Evolutionary conservation across 139 green algal genomes (phyloP), one percentile per base, ranked within the genome.

Genomic region (Marvania coccoides): DNA sequence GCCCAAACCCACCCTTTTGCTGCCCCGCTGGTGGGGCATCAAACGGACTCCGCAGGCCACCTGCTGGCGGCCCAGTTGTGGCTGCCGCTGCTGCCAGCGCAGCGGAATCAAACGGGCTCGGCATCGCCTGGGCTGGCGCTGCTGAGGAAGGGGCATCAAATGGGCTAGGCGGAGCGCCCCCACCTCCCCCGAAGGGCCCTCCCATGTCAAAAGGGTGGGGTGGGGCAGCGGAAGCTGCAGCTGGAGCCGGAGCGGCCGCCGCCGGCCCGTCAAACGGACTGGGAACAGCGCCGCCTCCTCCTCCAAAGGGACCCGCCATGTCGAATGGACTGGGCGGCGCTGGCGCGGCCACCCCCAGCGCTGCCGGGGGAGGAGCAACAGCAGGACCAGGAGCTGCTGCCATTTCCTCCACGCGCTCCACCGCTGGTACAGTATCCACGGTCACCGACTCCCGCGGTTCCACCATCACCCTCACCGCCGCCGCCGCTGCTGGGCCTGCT

Each of bases 271-370:
- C 42, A 19, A 56, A 47, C 30, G 66, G 28, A 24, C 28, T 48
- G 4, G 35, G 35, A 29, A 24, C 5, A 0, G 64, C 37, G 51
- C 48, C 30, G 14, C 28, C 5, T 26, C 42, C 7, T 42, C 28
- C 23, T 6, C 35, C 30, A 19, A 35, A 6, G 39, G 9, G 45
- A 45, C 33, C 35, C 24, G 31, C 19, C 24, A 23, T 23, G 61
- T 42, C 39, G 48, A 71, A 47, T 38, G 31, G 48, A 3, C 47
- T 60, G n/a, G n/a, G 63, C 58, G n/a, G 7, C 8, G 55, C 65
- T 28, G 65, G 23, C 39, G 9, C 6, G 8, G 67, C 30, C 8
- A 13, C 38, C 7, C 38, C 56, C 33, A 5, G 35, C 2, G 67
- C 5, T 5, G 58, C 39, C 42, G 42, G 19, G 19, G 42, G 42